Evolutionary conservation across 2,329 filamentous ascomycete species (phyloP).

Genomic region (Grosmannia serpens): DNA sequence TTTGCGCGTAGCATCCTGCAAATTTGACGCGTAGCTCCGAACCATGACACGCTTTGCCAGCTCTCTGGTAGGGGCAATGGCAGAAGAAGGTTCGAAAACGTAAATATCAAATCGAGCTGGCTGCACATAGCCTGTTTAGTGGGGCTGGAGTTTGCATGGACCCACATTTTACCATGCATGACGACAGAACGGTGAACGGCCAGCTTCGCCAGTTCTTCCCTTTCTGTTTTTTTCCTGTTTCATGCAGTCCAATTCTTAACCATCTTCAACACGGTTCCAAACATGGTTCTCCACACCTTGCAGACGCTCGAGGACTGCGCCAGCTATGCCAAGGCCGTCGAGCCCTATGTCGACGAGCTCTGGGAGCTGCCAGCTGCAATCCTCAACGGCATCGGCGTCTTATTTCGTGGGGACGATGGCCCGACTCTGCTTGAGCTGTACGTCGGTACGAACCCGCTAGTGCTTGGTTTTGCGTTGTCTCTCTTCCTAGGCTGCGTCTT

Average conservation of each 20-base stretch:
- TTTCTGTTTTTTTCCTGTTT: neutral
- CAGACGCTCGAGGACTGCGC: conserved; percentile 62
- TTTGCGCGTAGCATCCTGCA: neutral
- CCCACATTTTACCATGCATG: neutral
- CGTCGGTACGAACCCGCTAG: conserved; percentile 71
- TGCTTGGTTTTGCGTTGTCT: conserved; percentile 62
- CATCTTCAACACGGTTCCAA: neutral
- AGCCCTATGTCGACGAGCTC: conserved; percentile 62
- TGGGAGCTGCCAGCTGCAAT: conserved; percentile 57
- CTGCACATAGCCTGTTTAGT: neutral
- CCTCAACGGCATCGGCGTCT: conserved; percentile 45
- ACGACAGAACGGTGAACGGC: neutral
- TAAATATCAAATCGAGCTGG: neutral
- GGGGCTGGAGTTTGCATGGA: neutral
- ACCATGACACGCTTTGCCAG: neutral
- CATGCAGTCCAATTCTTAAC: neutral
- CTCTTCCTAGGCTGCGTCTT: conserved; percentile 61
- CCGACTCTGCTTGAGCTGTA: conserved; percentile 56
- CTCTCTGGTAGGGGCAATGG: neutral
- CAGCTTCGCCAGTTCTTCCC: neutral
- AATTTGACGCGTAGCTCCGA: conserved; percentile 4
- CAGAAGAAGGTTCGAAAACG: neutral
- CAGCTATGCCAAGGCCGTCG: conserved; percentile 62
- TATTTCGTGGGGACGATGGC: conserved; percentile 27
- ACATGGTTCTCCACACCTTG: conserved; percentile 63